Base-by-base conservation (phyloP, 805 yeast genomes). In the Barnettozyma pratensis region DNA sequence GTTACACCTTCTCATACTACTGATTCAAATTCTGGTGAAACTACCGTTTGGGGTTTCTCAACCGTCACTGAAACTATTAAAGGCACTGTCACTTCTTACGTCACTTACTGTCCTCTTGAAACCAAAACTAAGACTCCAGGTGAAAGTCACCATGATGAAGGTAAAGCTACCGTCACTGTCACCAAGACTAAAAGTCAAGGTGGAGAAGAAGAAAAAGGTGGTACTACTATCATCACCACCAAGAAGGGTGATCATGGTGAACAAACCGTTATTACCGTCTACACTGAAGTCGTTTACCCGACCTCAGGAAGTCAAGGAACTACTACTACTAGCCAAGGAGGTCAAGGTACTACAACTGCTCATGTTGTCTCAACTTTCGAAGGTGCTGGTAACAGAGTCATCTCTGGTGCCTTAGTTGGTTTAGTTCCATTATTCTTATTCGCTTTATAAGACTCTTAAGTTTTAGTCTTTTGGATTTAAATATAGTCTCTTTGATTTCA, bases 11-110 rank as follows among this genome's bases (percentile, higher is more conserved):
- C 41, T 26, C 29, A 38, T 8, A 28, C 30, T 26, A 7, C 39
- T 7, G 39, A 12, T 6, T n/a, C n/a, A n/a, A n/a, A n/a, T n/a
- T 25, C 44, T 28, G 37, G 31, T 30, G 39, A 37, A 38, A 37
- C 46, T 28, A 44, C 46, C 37, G 30, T 44, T 31, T 42, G 46
- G 46, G 46, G 46, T 25, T 38, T 25, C 37, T 38, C 46, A 9
- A 44, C 46, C 32, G 42, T 44, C 39, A 44, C 42, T 11, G 37
- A 25, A 4, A 44, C 46, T 11, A 12, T 44, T 29, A 7, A 29
- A 9, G 43, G 43, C 35, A 26, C 30, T 5, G 44, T 39, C 26
- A 45, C 47, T 14, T 14, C 31, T 6, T 45, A 39, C 40, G 25
- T 26, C 27, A 45, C 47, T 25, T 45, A 45, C 44, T 45, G 47